Evolutionary conservation across 257 asterid genomes (phyloP), one percentile per base, ranked within the genome.

Genomic region (Nicotiana paniculata): DNA sequence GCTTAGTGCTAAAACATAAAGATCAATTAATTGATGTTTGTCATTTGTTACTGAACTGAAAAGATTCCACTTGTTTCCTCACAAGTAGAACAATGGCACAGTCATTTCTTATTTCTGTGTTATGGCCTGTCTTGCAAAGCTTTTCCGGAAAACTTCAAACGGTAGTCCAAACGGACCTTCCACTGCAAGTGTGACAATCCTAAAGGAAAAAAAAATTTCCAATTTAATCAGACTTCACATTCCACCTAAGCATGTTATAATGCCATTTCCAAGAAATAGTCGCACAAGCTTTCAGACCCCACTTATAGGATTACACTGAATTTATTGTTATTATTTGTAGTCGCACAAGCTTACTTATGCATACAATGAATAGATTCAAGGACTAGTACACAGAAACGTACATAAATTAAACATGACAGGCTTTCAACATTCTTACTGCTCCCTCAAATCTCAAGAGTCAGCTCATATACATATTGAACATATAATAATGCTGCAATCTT

Each of bases 371-470:
- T 68, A 4, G 30, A 68, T 18, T 69, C 10, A 68, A 69, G 77
- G 5, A 4, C 7, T 9, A 3, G 55, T 69, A 4, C 17, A 18
- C 57, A 18, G 55, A 37, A 69, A 9, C 54, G 26, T 37, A 68
- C 77, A 69, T 39, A 68, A 17, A 69, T 37, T 69, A 54, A 17
- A 69, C 37, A 69, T 37, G 77, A 69, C 33, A 69, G 57, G 9
- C 32, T 69, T 69, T 9, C 77, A 69, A 69, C 10, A 69, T 69
- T 69, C 77, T 69, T 69, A 39, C 37, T 39, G 77, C 77, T n/a
- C 77, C 77, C 77, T 37, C 5, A n/a, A 37, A 37, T 37, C 46
- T 37, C 9, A 5, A 37, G 5, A 37, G 6, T 6, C 46, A 37
- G 46, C 37, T 33, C 5, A 33, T 28, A 33, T 33, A 33, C 37